Percentiles rank a stretch among this genome's conserved stretches.
phyloP scores from a whole-genome alignment of 2,329 filamentous ascomycete genomes.

The Talaromyces sp. region DNA sequence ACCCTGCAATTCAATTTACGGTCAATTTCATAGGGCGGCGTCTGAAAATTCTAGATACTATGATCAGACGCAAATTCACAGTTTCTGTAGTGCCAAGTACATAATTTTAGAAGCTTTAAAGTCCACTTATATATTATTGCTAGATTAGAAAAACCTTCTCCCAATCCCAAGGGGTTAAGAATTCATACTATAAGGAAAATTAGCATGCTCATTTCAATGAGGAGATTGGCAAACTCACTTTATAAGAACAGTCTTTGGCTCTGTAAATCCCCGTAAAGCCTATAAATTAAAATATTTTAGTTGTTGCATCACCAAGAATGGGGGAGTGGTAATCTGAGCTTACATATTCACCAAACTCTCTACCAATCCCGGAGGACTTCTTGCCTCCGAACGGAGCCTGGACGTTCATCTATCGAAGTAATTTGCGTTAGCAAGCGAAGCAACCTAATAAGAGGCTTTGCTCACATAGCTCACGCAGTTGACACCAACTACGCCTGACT shows the following conservation, averaged over 20 bases:
- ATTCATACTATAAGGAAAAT: neutral
- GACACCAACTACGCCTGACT: conserved; percentile 50
- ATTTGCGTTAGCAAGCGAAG: neutral
- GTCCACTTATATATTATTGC: neutral
- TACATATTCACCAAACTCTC: conserved; percentile 6
- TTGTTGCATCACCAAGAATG: neutral
- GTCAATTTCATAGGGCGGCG: neutral
- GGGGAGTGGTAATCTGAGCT: neutral
- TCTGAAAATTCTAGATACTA: neutral
- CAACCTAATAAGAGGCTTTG: neutral
- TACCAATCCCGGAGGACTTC: neutral
- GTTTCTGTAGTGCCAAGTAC: neutral
- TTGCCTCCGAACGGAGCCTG: conserved; percentile 4
- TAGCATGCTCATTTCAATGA: neutral
- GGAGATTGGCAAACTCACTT: neutral
- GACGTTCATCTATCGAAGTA: neutral
- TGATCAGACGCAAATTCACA: neutral
- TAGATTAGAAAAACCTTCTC: neutral
- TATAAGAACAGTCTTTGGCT: conserved; percentile 6
- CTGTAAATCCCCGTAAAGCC: neutral
- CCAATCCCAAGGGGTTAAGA: neutral
- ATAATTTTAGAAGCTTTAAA: neutral
- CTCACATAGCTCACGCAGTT: conserved; percentile 5
- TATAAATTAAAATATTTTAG: neutral
- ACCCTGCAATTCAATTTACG: neutral